Conservation (phyloP, 164 flowering plant genomes). For the Chloranthus sessilifolius region DNA sequence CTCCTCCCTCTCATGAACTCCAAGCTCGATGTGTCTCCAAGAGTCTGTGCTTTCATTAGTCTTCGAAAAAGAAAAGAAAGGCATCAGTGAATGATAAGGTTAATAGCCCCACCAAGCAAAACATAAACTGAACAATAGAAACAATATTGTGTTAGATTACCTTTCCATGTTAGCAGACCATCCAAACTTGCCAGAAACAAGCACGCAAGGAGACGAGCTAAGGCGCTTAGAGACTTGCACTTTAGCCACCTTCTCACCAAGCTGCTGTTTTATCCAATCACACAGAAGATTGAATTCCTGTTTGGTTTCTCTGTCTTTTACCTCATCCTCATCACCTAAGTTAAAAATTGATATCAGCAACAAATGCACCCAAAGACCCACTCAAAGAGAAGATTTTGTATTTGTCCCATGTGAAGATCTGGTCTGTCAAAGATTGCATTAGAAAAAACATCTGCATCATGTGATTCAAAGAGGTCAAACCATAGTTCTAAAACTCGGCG, state of each 20-base stretch:
- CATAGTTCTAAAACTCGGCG: no score
- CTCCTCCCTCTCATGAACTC: constrained; percentile 97
- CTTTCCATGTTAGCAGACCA: constrained; percentile 99
- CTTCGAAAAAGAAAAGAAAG: constrained; percentile 28
- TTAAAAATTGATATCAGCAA: neutral
- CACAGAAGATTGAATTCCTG: constrained; percentile 84
- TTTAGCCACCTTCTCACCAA: constrained; percentile 95
- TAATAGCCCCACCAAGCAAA: no score
- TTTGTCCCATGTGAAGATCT: no score
- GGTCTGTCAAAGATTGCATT: no score
- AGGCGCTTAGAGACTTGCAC: constrained; percentile 91
- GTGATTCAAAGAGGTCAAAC: no score
- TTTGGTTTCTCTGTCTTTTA: constrained; percentile 71
- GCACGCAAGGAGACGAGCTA: constrained; percentile 96
- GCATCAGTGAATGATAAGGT: neutral
- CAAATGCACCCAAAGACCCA: constrained; percentile 1
- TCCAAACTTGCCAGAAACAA: constrained; percentile 98
- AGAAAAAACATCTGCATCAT: no score
- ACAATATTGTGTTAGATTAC: no score
- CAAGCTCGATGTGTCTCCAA: constrained; percentile 76
- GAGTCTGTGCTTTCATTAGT: constrained; percentile 94
- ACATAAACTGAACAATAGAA: neutral
- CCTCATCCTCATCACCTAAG: constrained; percentile 92
- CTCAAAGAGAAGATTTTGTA: no score
- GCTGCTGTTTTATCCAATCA: constrained; percentile 97